Evolutionary conservation across 495 filamentous ascomycete species (phyloP).

Genomic region (Xylaria venustula): DNA sequence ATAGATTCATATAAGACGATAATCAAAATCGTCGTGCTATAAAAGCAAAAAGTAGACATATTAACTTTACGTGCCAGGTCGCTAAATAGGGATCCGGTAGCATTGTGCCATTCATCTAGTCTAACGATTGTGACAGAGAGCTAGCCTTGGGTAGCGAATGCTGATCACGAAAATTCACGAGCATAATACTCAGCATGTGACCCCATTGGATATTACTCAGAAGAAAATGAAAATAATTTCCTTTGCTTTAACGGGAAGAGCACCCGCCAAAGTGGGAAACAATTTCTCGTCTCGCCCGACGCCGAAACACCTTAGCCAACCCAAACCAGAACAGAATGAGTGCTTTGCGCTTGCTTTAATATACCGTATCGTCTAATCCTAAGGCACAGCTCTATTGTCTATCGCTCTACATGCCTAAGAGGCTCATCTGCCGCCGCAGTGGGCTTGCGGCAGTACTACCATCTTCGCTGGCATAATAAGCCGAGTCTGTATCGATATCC

Average conservation of each 20-base stretch:
- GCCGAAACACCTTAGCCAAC: conserved; percentile 16
- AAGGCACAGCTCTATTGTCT: conserved; percentile 24
- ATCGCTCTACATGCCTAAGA: conserved; percentile 48
- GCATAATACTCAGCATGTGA: background rate
- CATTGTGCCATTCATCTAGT: conserved; percentile 2
- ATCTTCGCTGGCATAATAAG: conserved; percentile 63
- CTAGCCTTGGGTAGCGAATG: no score
- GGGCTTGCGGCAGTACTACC: conserved; percentile 61
- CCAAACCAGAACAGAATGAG: background rate
- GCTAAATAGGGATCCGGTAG: no score
- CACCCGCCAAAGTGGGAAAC: background rate
- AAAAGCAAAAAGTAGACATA: no score
- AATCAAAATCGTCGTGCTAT: no score
- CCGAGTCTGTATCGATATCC: conserved; percentile 84
- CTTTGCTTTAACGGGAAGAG: background rate
- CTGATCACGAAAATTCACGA: background rate
- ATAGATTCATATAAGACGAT: no score
- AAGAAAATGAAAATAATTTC: no score
- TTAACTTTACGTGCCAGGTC: no score
- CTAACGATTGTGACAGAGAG: background rate
- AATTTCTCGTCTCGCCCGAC: background rate
- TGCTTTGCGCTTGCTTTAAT: conserved; percentile 7
- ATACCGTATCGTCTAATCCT: conserved; percentile 17
- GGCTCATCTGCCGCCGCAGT: conserved; percentile 65
- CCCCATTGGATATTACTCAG: no score